Percentiles rank a stretch among this genome's conserved stretches.
Evolutionary conservation across 495 filamentous ascomycete genomes (phyloP).

Genomic region (Elasticomyces elasticus): DNA sequence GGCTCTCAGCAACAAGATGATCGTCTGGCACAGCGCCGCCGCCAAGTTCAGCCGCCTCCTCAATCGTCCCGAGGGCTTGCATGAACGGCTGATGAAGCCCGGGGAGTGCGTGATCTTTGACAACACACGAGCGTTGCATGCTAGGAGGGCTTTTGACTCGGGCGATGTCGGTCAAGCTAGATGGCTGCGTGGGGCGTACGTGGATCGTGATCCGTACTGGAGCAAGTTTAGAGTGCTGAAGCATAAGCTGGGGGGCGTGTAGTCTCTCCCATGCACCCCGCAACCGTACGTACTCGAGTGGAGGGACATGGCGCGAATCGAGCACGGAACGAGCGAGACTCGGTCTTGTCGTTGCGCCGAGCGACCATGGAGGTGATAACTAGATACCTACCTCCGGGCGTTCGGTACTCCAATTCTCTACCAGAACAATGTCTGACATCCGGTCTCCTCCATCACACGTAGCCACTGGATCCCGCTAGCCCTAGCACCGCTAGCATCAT

Average conservation of each 20-base stretch:
- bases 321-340: too few relatives aligned
- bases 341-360: too few relatives aligned
- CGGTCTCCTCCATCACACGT: neutral
- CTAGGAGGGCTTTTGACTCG: neutral
- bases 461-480: neutral
- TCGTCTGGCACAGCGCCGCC: neutral
- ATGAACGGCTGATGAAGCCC: neutral
- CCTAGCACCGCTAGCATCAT: neutral
- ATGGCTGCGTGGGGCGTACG: neutral
- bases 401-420: too few relatives aligned
- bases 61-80: neutral
- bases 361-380: too few relatives aligned
- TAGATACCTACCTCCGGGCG: too few relatives aligned
- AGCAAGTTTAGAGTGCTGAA: neutral
- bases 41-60: neutral
- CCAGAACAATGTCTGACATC: neutral
- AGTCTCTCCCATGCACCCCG: too few relatives aligned
- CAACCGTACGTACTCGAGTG: too few relatives aligned
- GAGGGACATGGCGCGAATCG: too few relatives aligned
- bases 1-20: neutral
- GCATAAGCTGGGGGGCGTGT: neutral
- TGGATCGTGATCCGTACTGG: neutral
- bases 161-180: neutral
- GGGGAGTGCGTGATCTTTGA: neutral
- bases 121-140: neutral